Evolutionary conservation across 495 filamentous ascomycete species (phyloP), one percentile per base, ranked within the genome.

Genomic region (Chaetomium cochliodes): DNA sequence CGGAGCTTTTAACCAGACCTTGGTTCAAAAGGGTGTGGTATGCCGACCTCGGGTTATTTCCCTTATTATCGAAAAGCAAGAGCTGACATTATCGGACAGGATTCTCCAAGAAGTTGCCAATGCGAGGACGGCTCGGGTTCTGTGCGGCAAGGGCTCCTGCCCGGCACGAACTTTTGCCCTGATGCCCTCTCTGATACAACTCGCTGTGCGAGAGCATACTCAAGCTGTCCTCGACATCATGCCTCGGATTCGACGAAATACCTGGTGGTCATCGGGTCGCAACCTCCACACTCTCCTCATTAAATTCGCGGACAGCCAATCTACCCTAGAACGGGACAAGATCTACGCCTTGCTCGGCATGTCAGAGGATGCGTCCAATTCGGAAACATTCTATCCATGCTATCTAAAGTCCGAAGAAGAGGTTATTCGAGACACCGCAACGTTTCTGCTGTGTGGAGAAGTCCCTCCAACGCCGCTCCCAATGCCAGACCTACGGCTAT

Each of bases 191-290:
- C n/a, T 76, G 9, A 23, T 75, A 30, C 64, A 30, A 1, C 1
- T 71, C 3, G 18, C 39, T 0, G 54, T 64, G 6, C 39, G 65
- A 0, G 0, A 25, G 8, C 67, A 69, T 60, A 69, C 50, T 5
- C 71, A 78, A 63, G 69, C 75, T 18, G 68, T 78, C 2, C 68
- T 78, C 15, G 75, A 78, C 46, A 72, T 78, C 49, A 75, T 77
- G 69, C 74, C 75, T 2, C 70, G 75, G 1, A 42, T 64, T 0
- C 64, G 74, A 16, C 47, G 67, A 52, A 46, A 60, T 0, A 76
- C 74, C 1, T 76, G 76, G 74, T 76, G 72, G 72, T 57, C 42
- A 0, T 13, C 69, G 42, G 65, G 57, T 1, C 69, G 64, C 23
- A 39, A 69, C 20, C 72, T 79, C 11, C 46, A 69, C 15, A 70